Evolutionary conservation across 306 rosid species (phyloP).

Genomic region (Malus domestica): ASM211411v1 NC_041796.1:31409001-31409500

Average conservation of each 20-base stretch:
- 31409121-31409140: slow-evolving; percentile 75
- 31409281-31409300: slow-evolving; percentile 44
- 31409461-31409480: slow-evolving; percentile 97
- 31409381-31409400: slow-evolving; percentile 81
- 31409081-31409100: slow-evolving; percentile 53
- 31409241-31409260: slow-evolving; percentile 86
- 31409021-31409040: slow-evolving; percentile 63
- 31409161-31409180: slow-evolving; percentile 63
- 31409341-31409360: slow-evolving; percentile 95
- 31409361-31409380: slow-evolving; percentile 84
- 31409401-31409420: slow-evolving; percentile 48
- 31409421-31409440: slow-evolving; percentile 64
- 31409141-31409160: slow-evolving; percentile 80
- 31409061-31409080: slow-evolving; percentile 53
- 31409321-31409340: slow-evolving; percentile 64
- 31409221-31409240: slow-evolving; percentile 69
- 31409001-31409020: slow-evolving; percentile 38
- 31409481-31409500: slow-evolving; percentile 59
- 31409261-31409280: slow-evolving; percentile 62
- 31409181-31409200: slow-evolving; percentile 52
- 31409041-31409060: slow-evolving; percentile 46
- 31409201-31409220: slow-evolving; percentile 74
- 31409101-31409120: slow-evolving; percentile 71
- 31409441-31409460: slow-evolving; percentile 86
- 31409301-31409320: slow-evolving; percentile 63